A percentile compares a stretch with the other conserved stretches of the same genome.
phyloP scores from a whole-genome alignment of 345 rosid genomes.

The Balakata baccata region DNA sequence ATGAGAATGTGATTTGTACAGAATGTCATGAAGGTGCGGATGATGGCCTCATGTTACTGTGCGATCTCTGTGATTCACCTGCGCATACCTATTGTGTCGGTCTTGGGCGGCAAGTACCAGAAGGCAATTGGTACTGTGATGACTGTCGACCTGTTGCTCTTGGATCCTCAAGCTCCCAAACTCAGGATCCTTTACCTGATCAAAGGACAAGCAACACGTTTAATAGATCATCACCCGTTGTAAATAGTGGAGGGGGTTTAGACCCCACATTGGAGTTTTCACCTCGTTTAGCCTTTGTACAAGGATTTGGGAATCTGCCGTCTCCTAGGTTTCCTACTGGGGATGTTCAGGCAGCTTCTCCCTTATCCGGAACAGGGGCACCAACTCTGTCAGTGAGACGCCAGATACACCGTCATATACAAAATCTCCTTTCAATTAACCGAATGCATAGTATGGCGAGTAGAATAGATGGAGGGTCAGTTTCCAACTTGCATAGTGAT shows the following conservation, averaged over 20 bases:
- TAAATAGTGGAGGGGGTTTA: slow-evolving; percentile 47
- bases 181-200: slow-evolving; percentile 46
- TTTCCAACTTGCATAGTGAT: slow-evolving; percentile 37
- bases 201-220: slow-evolving; percentile 48
- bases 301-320: slow-evolving; percentile 45
- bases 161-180: slow-evolving; percentile 65
- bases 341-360: slow-evolving; percentile 53
- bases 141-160: slow-evolving; percentile 83
- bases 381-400: slow-evolving; percentile 79
- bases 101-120: slow-evolving; percentile 90
- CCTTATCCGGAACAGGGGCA: slow-evolving; percentile 65
- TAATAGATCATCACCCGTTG: slow-evolving; percentile 46
- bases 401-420: slow-evolving; percentile 79
- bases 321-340: slow-evolving; percentile 67
- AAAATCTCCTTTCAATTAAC: slow-evolving; percentile 53
- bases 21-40: slow-evolving; percentile 97
- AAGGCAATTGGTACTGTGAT: slow-evolving; percentile 98
- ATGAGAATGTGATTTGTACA: slow-evolving; percentile 85
- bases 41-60: slow-evolving; percentile 93
- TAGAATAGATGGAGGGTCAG: slow-evolving; percentile 43
- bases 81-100: slow-evolving; percentile 99
- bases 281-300: slow-evolving; percentile 44
- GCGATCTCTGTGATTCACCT: slow-evolving; percentile 97
- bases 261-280: slow-evolving; percentile 48
- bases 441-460: slow-evolving; percentile 44